Percentiles rank a stretch among this genome's conserved stretches.
Evolutionary conservation across 169 alveolate genomes (phyloP).

Genomic region (Cryptosporidium tyzzeri): DNA sequence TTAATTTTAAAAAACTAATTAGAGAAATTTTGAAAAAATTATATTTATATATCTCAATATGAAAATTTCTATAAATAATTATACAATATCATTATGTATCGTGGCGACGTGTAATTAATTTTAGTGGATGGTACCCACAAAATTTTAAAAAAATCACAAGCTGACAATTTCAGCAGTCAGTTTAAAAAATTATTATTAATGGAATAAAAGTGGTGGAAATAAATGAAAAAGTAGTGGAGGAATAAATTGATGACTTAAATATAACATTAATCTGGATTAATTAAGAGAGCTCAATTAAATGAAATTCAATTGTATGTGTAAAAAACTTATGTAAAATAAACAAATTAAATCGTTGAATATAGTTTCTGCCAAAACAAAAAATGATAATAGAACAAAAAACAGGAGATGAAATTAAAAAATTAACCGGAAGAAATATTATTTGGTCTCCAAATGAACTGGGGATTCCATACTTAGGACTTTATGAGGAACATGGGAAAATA

Average conservation of each 20-base stretch:
- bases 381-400: conserved; percentile 65
- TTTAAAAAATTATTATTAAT: conserved; percentile 4
- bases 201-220: conserved; percentile 7
- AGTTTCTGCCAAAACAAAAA: background rate
- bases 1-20: background rate
- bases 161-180: conserved; percentile 34
- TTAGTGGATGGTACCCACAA: conserved; percentile 56
- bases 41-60: background rate
- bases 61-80: conserved; percentile 8
- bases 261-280: conserved; percentile 13
- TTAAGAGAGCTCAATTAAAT: conserved; percentile 15
- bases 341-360: background rate
- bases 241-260: background rate
- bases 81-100: conserved; percentile 43
- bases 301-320: conserved; percentile 17
- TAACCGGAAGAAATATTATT: conserved; percentile 64
- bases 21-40: background rate
- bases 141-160: conserved; percentile 18
- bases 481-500: conserved; percentile 73
- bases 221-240: conserved; percentile 20
- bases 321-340: conserved; percentile 15
- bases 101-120: conserved; percentile 49
- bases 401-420: conserved; percentile 57
- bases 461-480: conserved; percentile 61
- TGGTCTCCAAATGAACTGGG: conserved; percentile 61